A percentile compares a stretch with the other conserved stretches of the same genome.
Evolutionary conservation across 2,329 filamentous ascomycete genomes (phyloP).

Genomic region (Neopestalotiopsis sp.): DNA sequence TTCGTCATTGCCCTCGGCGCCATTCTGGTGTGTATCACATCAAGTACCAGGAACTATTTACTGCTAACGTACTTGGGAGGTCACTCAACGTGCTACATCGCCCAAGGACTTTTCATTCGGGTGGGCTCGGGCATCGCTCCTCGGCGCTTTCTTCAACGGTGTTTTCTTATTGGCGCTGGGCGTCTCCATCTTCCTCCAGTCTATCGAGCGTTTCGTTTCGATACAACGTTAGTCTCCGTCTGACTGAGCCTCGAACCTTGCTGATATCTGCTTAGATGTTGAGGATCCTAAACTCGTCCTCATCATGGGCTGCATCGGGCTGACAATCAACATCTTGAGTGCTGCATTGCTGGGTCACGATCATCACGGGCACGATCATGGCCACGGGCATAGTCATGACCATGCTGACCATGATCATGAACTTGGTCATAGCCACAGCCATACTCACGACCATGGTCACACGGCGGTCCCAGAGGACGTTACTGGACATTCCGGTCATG

Average conservation of each 20-base stretch:
- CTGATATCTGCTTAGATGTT: conserved; percentile 52
- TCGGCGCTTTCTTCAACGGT: conserved; percentile 83
- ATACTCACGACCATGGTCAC: conserved; percentile 27
- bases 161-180: conserved; percentile 75
- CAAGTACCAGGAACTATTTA: not conserved
- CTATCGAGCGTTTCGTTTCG: conserved; percentile 71
- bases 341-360: conserved; percentile 68
- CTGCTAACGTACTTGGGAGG: conserved; percentile 41
- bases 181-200: conserved; percentile 75
- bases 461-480: no score
- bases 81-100: conserved; percentile 60
- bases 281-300: conserved; percentile 70
- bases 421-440: conserved; percentile 28
- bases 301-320: conserved; percentile 71
- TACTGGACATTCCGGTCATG: not conserved
- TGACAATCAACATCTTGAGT: conserved; percentile 71
- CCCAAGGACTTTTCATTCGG: conserved; percentile 71
- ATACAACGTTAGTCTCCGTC: conserved; percentile 52
- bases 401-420: not conserved
- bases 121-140: conserved; percentile 76
- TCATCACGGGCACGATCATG: conserved; percentile 41
- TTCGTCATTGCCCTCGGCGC: conserved; percentile 72
- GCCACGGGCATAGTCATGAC: conserved; percentile 25
- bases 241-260: no score
- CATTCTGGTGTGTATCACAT: conserved; percentile 55